Evolutionary conservation across 495 filamentous ascomycete species (phyloP).

Genomic region (Aspergillus carlsbadensis): DNA sequence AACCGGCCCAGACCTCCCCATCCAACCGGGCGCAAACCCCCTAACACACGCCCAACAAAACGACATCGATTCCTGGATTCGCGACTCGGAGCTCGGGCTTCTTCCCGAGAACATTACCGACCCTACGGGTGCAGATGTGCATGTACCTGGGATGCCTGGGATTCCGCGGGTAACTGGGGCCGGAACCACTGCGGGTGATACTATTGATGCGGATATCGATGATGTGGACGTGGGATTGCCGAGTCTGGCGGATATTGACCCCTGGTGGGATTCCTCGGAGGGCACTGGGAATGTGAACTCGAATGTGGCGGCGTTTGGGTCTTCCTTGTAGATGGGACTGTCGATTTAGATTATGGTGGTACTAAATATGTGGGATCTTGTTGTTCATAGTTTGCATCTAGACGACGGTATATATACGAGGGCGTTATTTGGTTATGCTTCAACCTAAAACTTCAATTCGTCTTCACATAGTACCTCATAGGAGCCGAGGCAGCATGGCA

Average conservation of each 20-base stretch:
- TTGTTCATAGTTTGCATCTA: too few relatives aligned
- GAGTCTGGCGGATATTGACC: constrained; percentile 37
- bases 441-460: too few relatives aligned
- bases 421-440: too few relatives aligned
- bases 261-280: constrained; percentile 40
- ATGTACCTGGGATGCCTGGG: not conserved
- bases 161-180: constrained; percentile 1
- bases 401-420: too few relatives aligned
- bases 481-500: too few relatives aligned
- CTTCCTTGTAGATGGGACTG: not conserved
- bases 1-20: constrained; percentile 9
- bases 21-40: constrained; percentile 10
- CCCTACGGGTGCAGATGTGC: not conserved
- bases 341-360: too few relatives aligned
- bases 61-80: constrained; percentile 38
- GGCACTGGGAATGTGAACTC: constrained; percentile 13
- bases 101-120: constrained; percentile 28
- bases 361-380: too few relatives aligned
- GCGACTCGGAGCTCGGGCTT: constrained; percentile 31
- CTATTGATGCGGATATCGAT: constrained; percentile 16
- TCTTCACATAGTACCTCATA: too few relatives aligned
- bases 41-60: constrained; percentile 19
- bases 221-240: constrained; percentile 28
- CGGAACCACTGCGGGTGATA: too few relatives aligned
- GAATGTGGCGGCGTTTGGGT: constrained; percentile 2